phyloP scores from a whole-genome alignment of 2,329 filamentous ascomycete genomes.

The Colletotrichum tabaci region DNA sequence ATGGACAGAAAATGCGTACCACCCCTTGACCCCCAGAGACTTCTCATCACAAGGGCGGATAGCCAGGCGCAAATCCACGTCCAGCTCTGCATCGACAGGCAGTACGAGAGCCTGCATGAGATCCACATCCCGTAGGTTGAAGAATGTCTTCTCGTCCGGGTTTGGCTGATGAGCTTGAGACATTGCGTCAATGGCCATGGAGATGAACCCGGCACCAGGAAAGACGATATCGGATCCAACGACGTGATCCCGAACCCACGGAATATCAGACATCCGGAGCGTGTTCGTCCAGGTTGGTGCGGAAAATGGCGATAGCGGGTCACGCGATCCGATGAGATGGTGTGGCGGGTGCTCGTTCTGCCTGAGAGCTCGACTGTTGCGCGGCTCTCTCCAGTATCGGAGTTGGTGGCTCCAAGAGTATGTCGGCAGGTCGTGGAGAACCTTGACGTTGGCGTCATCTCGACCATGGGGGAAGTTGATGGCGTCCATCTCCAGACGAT shows the following conservation, averaged over 20 bases:
- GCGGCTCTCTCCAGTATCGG: slow-evolving; percentile 58
- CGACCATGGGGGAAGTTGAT: slow-evolving; percentile 14
- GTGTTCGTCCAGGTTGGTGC: slow-evolving; percentile 47
- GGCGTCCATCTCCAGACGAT: slow-evolving; percentile 12
- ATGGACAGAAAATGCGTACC: slow-evolving; percentile 70
- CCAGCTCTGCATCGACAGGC: slow-evolving; percentile 22
- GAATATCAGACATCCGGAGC: slow-evolving; percentile 50
- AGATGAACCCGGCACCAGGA: slow-evolving; percentile 53
- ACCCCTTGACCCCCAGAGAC: slow-evolving; percentile 57
- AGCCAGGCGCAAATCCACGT: slow-evolving; percentile 27
- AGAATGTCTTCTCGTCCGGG: slow-evolving; percentile 40
- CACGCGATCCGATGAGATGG: slow-evolving; percentile 44
- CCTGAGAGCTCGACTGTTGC: slow-evolving; percentile 58
- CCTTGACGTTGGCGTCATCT: not conserved
- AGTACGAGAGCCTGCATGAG: slow-evolving; percentile 38
- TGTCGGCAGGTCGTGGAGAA: slow-evolving; percentile 51
- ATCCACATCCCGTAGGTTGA: slow-evolving; percentile 41
- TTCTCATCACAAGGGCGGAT: slow-evolving; percentile 41
- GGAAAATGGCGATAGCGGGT: slow-evolving; percentile 65
- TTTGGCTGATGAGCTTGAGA: slow-evolving; percentile 45
- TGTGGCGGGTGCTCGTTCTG: slow-evolving; percentile 45
- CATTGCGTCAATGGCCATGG: slow-evolving; percentile 45
- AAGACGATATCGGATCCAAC: slow-evolving; percentile 60
- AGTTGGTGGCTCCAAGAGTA: slow-evolving; percentile 59
- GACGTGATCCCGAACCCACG: slow-evolving; percentile 62